phyloP scores from a whole-genome alignment of 768 basidiomycete genomes.

The Agrocybe praecox region DNA sequence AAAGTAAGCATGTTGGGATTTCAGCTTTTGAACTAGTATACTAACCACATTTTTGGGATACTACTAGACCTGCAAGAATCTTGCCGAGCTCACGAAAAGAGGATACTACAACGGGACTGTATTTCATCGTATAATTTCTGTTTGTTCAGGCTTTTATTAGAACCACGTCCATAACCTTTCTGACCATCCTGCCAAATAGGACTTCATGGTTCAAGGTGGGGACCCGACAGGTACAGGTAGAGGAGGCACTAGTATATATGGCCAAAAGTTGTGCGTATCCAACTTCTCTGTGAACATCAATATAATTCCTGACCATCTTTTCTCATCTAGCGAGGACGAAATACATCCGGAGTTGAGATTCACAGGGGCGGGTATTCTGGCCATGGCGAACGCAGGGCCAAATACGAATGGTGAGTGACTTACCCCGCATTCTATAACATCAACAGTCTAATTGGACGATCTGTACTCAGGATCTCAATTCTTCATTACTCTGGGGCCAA shows the following conservation, averaged over 20 bases:
- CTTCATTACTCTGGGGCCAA: constrained; percentile 84
- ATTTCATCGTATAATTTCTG: constrained; percentile 92
- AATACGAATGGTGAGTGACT: constrained; percentile 76
- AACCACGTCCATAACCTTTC: not conserved
- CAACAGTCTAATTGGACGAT: constrained; percentile 10
- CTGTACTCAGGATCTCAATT: constrained; percentile 82
- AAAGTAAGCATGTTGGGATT: constrained; percentile 33
- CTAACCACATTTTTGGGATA: not conserved
- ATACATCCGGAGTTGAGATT: constrained; percentile 90
- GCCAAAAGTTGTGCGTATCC: constrained; percentile 76
- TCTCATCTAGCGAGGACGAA: constrained; percentile 74
- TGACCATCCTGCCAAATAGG: constrained; percentile 43
- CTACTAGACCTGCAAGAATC: constrained; percentile 90
- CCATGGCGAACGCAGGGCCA: constrained; percentile 98
- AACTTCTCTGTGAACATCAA: constrained; percentile 1
- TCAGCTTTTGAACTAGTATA: not conserved
- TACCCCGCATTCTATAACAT: constrained; percentile 21
- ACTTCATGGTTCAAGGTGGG: constrained; percentile 97
- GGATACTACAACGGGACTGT: constrained; percentile 92
- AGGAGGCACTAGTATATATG: constrained; percentile 89
- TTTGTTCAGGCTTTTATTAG: constrained; percentile 32
- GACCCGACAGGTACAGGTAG: constrained; percentile 96
- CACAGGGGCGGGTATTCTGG: constrained; percentile 94
- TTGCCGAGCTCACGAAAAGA: constrained; percentile 84
- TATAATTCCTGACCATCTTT: constrained; percentile 1